Base-by-base conservation (phyloP, 2,329 filamentous ascomycete species). In the Sarocladiaceae sp. region DNA sequence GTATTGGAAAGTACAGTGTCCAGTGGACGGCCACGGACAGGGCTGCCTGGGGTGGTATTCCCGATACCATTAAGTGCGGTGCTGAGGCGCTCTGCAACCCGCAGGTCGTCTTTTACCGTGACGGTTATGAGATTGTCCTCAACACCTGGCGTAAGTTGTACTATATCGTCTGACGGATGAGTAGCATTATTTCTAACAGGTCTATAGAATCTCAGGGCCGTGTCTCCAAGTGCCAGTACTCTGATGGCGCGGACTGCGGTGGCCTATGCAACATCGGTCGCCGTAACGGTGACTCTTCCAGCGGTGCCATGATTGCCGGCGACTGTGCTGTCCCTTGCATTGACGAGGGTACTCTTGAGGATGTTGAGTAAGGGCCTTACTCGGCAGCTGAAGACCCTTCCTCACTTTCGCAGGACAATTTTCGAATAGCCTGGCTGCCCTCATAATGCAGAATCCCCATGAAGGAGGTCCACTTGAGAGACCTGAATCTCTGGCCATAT, bases 121-220 rank as follows among this genome's bases (percentile, higher is more conserved):
- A 41, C 6, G 23, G 16, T n/a, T 41, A 27, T n/a, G 24, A 41
- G 18, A 41, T 41, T 6, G 15, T 47, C 39, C 24, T 45, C 31
- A 45, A 37, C 37, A 37, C 37, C 4, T 41, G 37, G 37, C 9
- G 37, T 41, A 27, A n/a, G 39, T 44, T 13, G 7, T 29, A 29
- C 7, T 29, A 29, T 13, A 29, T 9, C 26, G 7, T 29, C 26
- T 29, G 26, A 29, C n/a, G n/a, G n/a, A n/a, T n/a, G n/a, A n/a
- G n/a, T 29, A 29, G 26, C 26, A 29, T 29, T 29, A 13, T 29
- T 29, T 29, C 26, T 29, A 13, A 29, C 26, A 29, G 26, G 13
- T 7, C 26, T n/a, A 13, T 29, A 29, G 26, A 29, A 29, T 29
- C 26, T 29, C 9, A 7, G 9, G 26, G 26, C 13, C 26, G 26